phyloP scores from a whole-genome alignment of 148 eudicot species.

The Heliamphora exappendiculata region DNA sequence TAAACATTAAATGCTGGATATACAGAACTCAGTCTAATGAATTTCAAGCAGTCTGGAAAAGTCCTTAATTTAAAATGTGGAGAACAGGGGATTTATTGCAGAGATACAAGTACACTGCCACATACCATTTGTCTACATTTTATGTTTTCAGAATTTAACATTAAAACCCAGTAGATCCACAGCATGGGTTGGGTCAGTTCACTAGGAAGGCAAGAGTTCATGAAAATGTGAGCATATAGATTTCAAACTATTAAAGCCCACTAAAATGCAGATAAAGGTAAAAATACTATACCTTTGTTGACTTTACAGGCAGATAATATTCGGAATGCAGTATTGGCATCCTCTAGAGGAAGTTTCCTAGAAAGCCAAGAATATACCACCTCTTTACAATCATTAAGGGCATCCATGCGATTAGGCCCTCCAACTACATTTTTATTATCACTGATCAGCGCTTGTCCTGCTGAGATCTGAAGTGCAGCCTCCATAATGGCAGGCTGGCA shows the following conservation, averaged over 20 bases:
- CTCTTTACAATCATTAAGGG: slow-evolving; percentile 76
- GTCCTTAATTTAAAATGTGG: not conserved
- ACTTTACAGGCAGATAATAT: slow-evolving; percentile 79
- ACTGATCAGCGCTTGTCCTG: slow-evolving; percentile 24
- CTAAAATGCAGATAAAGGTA: slow-evolving; percentile 1
- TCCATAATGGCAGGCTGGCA: slow-evolving; percentile 81
- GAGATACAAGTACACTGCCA: not conserved
- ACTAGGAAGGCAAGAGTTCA: not conserved
- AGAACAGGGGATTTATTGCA: not conserved
- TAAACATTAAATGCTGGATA: not conserved
- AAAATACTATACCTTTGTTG: slow-evolving; percentile 61
- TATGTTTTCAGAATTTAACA: not conserved
- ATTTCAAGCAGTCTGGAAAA: not conserved
- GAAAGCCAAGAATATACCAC: slow-evolving; percentile 89
- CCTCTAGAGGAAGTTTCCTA: slow-evolving; percentile 62
- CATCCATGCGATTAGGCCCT: slow-evolving; percentile 32
- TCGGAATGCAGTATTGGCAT: slow-evolving; percentile 67
- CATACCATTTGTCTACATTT: not conserved
- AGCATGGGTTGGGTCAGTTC: not conserved
- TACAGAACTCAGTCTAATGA: not conserved
- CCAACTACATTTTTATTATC: slow-evolving; percentile 33
- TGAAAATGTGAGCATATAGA: not conserved
- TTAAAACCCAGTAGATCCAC: not conserved
- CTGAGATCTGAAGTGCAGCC: slow-evolving; percentile 63
- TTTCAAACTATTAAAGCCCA: not conserved